Conservation (phyloP, 352 stramenopile species). For the Pythium angustatum region DNA sequence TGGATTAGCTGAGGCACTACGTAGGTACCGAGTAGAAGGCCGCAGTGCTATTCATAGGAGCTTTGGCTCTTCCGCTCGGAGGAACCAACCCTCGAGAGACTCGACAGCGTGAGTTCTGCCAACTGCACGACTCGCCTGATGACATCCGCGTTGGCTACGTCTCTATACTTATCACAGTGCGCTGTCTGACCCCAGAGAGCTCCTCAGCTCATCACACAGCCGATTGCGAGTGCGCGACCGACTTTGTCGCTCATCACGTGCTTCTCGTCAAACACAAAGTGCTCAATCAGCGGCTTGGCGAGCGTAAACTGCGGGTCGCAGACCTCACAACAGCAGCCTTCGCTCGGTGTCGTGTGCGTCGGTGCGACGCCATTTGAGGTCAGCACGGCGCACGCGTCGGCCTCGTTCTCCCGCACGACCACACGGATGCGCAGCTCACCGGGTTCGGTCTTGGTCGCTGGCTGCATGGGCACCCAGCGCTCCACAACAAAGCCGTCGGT, state of each 20-base stretch:
- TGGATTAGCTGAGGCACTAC: too few species aligned
- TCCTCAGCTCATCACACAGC: background rate
- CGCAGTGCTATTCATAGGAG: too few species aligned
- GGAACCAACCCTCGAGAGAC: too few species aligned
- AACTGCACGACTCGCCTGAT: too few species aligned
- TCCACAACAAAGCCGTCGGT: slow-evolving; percentile 21
- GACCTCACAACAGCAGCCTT: slow-evolving; percentile 28
- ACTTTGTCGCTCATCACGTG: slow-evolving; percentile 7
- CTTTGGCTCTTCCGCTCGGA: too few species aligned
- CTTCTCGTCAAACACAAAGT: slow-evolving; percentile 25
- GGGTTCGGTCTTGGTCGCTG: slow-evolving; percentile 20
- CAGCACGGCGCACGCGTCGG: slow-evolving; percentile 14
- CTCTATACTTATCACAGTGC: too few species aligned
- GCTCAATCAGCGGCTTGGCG: slow-evolving; percentile 21
- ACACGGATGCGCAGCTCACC: slow-evolving; percentile 23
- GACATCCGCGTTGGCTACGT: too few species aligned
- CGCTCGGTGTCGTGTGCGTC: slow-evolving; percentile 4
- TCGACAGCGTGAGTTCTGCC: too few species aligned
- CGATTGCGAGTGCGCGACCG: slow-evolving; percentile 6
- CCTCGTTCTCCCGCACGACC: slow-evolving; percentile 18
- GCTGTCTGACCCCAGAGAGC: too few species aligned
- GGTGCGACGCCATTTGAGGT: background rate
- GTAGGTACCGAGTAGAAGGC: too few species aligned
- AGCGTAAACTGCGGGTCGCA: slow-evolving; percentile 25
- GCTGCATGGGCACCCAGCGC: slow-evolving; percentile 27